phyloP scores from a whole-genome alignment of 225 moss, liverwort and hornwort genomes.

The Physcomitrium patens region DNA sequence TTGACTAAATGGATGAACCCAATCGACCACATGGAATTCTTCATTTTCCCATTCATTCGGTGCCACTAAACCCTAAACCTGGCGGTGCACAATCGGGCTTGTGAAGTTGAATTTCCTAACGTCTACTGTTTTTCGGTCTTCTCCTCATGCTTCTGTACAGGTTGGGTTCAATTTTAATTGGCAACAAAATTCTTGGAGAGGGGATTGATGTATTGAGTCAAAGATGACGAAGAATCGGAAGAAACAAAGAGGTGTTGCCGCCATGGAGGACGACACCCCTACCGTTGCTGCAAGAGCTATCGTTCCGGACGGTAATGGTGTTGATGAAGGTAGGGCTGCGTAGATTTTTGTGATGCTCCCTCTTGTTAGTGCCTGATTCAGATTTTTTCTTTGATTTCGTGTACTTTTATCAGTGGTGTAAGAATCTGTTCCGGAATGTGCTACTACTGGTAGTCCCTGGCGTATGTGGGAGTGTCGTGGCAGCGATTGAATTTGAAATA shows the following conservation, averaged over 20 bases:
- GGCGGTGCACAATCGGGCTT: too few relatives aligned
- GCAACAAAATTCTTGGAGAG: not conserved
- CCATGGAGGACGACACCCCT: slow-evolving; percentile 42
- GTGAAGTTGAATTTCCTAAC: not conserved
- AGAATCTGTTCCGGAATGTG: too few relatives aligned
- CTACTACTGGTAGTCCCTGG: too few relatives aligned
- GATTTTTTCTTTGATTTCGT: not conserved
- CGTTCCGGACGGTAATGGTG: slow-evolving; percentile 3
- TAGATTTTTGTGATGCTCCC: not conserved
- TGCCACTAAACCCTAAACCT: slow-evolving; percentile 23
- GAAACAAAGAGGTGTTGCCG: slow-evolving; percentile 22
- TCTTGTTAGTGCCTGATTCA: not conserved
- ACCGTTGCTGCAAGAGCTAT: not conserved
- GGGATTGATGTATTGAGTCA: not conserved
- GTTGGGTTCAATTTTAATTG: not conserved
- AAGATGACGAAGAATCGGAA: slow-evolving; percentile 45
- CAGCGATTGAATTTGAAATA: too few relatives aligned
- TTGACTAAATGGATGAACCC: not conserved
- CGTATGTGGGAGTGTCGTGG: too few relatives aligned
- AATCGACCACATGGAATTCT: too few relatives aligned
- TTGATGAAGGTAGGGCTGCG: slow-evolving; percentile 19
- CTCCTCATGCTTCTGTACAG: not conserved
- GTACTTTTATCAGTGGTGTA: not conserved
- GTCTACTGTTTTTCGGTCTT: not conserved
- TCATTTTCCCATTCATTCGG: not conserved